Evolutionary conservation across 202 grass and related monocot genomes (phyloP), one percentile per base, ranked within the genome.

Genomic region (Musa balbisiana): DNA sequence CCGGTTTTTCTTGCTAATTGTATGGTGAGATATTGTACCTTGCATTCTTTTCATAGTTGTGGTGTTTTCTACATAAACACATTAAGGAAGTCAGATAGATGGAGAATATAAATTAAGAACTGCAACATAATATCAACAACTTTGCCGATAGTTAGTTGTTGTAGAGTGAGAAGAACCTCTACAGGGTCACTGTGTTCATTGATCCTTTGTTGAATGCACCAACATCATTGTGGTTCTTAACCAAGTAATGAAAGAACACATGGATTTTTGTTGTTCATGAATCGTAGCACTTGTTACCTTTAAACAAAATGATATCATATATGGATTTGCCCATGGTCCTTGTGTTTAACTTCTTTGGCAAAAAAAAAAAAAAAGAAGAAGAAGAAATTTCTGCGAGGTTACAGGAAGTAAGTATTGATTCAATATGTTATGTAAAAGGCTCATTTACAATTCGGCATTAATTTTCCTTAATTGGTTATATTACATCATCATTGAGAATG

Each of bases 1-100:
- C 78, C 78, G 12, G 68, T 73, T 64, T 80, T 80, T 29, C 69
- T 80, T 52, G 73, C 78, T 29, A 69, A 80, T 52, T 52, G 21
- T 51, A 19, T 73, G 69, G 78, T 80, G 73, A 10, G 78, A 20
- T 73, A 12, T n/a, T 22, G 9, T 56, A 14, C 69, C 43, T 11
- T 21, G 33, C 49, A 51, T 51, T 70, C 33, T 70, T 19, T 70
- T 51, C 51, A 9, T 16, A 51, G 17, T 70, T 51, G 49, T 13
- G 1, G 20, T 51, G 10, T 21, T 17, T 70, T 70, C 49, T 33
- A 70, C 9, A 52, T 70, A 65, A 26, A 21, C 67, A 21, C 50
- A 6, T 19, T n/a, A 70, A 50, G 26, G 51, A 20, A 70, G 43
- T 70, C 51, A 1, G 11, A 10, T 29, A 29, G 64, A 20, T 60